Percentiles rank a stretch among this genome's conserved stretches.
Conservation (phyloP, 176 grass and related monocot genomes). For the Rhynchospora breviuscula region DNA sequence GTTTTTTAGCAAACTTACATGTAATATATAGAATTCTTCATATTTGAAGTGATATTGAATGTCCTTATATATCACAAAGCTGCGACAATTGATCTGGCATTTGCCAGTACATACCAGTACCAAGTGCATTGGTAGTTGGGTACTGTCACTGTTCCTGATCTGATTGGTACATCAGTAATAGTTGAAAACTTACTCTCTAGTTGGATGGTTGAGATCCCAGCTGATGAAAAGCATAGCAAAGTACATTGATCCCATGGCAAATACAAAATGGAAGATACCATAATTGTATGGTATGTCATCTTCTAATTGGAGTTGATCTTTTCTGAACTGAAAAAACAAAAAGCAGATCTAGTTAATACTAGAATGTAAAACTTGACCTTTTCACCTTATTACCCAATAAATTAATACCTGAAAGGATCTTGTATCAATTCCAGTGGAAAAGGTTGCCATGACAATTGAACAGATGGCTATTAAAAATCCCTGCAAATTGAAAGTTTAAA, state of each 20-base stretch:
- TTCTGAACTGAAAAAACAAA: constrained; percentile 48
- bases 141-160: neutral
- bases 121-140: neutral
- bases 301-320: constrained; percentile 40
- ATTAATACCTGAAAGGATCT: constrained; percentile 64
- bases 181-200: constrained; percentile 53
- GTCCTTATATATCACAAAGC: neutral
- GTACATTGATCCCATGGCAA: constrained; percentile 87
- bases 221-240: constrained; percentile 96
- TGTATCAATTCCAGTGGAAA: constrained; percentile 85
- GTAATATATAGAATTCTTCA: neutral
- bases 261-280: constrained; percentile 70
- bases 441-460: constrained; percentile 79
- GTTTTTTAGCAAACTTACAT: neutral
- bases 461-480: constrained; percentile 83
- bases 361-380: neutral
- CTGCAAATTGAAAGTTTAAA: constrained; percentile 27
- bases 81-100: neutral
- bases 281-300: constrained; percentile 74
- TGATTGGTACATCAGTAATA: neutral
- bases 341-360: neutral
- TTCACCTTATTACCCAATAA: neutral
- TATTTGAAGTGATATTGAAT: neutral
- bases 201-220: constrained; percentile 78
- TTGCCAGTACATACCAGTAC: neutral